A percentile compares a stretch with the other conserved stretches of the same genome.
These are phyloP conservation scores for Solanum ossicruentum DNA, from an alignment of 257 asterid genomes.

Conservation along the genomic window DNA sequence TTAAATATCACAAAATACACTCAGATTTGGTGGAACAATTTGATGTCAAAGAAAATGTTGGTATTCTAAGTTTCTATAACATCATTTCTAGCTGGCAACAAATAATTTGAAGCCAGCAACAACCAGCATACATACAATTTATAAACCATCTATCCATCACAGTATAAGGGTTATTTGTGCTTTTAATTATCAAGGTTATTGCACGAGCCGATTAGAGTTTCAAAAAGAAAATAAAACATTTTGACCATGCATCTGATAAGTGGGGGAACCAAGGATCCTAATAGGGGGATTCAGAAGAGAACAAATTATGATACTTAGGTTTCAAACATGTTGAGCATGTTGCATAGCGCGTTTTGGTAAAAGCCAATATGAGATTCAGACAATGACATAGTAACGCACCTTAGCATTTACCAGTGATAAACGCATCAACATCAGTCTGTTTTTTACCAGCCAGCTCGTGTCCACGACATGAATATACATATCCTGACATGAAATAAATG, in stretches of 20 bases:
- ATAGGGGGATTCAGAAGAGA: not conserved
- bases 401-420: not conserved
- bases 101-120: not conserved
- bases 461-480: not conserved
- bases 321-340: not conserved
- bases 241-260: not conserved
- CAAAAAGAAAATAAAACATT: not conserved
- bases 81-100: not conserved
- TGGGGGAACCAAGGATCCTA: not conserved
- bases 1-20: not conserved
- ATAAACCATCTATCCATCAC: not conserved
- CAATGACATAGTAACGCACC: not conserved
- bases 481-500: not conserved
- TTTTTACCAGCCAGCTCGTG: not conserved
- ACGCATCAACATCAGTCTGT: not conserved
- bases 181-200: not conserved
- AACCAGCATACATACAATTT: not conserved
- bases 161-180: not conserved
- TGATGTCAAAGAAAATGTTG: not conserved
- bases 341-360: not conserved
- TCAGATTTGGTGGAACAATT: not conserved
- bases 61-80: not conserved
- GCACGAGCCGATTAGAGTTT: not conserved
- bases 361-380: not conserved
- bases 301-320: not conserved